Conservation (phyloP, 768 basidiomycete genomes). For the Cystofilobasidium macerans region DNA sequence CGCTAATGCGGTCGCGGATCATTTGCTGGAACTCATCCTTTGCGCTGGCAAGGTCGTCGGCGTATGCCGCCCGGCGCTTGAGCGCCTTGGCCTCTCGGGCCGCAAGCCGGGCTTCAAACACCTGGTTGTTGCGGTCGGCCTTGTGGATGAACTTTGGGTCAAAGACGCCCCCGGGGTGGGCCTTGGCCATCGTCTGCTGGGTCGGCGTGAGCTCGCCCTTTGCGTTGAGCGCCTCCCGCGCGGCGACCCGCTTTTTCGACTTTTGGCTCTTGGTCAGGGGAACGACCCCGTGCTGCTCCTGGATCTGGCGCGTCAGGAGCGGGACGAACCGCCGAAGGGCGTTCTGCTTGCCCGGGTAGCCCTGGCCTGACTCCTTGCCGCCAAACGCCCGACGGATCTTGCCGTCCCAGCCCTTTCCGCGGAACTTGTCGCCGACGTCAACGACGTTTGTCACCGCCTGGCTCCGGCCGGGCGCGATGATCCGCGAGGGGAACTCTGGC, state of each 20-base stretch:
- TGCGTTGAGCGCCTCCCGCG: neutral
- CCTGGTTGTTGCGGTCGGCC: neutral
- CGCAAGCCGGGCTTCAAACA: neutral
- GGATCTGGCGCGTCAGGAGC: neutral
- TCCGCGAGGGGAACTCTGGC: slow-evolving; percentile 9
- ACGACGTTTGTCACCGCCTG: slow-evolving; percentile 20
- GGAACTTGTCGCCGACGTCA: slow-evolving; percentile 25
- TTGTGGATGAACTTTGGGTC: neutral
- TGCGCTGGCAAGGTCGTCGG: neutral
- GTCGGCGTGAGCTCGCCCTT: slow-evolving; percentile 8
- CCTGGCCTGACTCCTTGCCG: neutral
- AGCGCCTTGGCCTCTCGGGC: neutral
- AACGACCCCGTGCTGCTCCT: neutral
- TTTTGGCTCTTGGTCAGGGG: neutral
- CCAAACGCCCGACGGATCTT: neutral
- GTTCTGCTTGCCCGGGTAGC: neutral
- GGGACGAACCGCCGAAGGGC: slow-evolving; percentile 8
- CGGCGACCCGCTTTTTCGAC: neutral
- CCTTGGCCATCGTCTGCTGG: slow-evolving; percentile 3
- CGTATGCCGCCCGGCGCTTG: neutral
- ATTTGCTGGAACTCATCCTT: neutral
- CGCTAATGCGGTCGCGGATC: neutral
- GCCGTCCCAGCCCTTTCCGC: slow-evolving; percentile 22
- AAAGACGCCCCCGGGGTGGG: neutral
- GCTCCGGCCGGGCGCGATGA: neutral